A percentile compares a stretch with the other conserved stretches of the same genome.
Evolutionary conservation across 768 basidiomycete species (phyloP).

Genomic region (Phylloporus sp.): DNA sequence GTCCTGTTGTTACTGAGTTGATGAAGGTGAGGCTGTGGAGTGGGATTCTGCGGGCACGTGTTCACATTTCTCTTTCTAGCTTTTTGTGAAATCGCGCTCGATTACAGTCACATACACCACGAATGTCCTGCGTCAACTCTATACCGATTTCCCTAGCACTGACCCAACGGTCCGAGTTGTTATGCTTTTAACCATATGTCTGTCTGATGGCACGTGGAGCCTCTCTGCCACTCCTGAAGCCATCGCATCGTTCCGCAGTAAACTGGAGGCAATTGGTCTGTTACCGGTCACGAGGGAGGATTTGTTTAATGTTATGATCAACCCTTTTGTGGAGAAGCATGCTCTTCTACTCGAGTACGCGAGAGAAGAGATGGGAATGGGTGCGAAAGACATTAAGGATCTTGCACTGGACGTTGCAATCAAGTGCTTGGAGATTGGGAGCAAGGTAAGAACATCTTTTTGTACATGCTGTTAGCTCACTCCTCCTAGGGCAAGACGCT

Average conservation of each 20-base stretch:
- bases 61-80: slow-evolving; percentile 36
- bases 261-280: slow-evolving; percentile 54
- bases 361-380: slow-evolving; percentile 41
- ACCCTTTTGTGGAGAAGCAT: slow-evolving; percentile 66
- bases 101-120: slow-evolving; percentile 48
- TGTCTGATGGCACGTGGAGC: slow-evolving; percentile 29
- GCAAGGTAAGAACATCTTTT: slow-evolving; percentile 33
- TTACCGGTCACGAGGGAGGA: slow-evolving; percentile 56
- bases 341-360: slow-evolving; percentile 50
- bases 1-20: slow-evolving; percentile 55
- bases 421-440: slow-evolving; percentile 57
- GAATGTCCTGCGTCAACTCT: slow-evolving; percentile 57
- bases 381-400: slow-evolving; percentile 36
- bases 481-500: slow-evolving; percentile 60
- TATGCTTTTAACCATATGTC: slow-evolving; percentile 68
- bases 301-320: slow-evolving; percentile 58
- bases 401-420: slow-evolving; percentile 59
- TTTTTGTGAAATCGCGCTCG: slow-evolving; percentile 67
- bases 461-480: slow-evolving; percentile 8
- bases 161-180: slow-evolving; percentile 63
- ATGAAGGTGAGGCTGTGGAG: slow-evolving; percentile 48
- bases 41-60: background rate
- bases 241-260: slow-evolving; percentile 38
- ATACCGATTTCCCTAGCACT: slow-evolving; percentile 60
- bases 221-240: slow-evolving; percentile 28